Evolutionary conservation across 2,329 filamentous ascomycete species (phyloP).

Genomic region (Diaporthe sp.): DNA sequence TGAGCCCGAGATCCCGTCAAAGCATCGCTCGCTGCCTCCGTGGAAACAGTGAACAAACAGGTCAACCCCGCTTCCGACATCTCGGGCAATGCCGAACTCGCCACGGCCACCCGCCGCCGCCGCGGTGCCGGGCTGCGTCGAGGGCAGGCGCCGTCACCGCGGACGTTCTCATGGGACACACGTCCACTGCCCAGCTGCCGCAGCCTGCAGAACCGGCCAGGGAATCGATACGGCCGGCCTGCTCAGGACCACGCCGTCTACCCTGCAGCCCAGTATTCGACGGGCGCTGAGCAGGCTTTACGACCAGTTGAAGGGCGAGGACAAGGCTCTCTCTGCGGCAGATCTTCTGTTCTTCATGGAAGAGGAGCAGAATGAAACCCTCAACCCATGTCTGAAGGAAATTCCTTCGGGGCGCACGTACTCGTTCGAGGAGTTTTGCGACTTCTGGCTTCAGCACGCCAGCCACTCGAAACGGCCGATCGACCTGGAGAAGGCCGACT

Average conservation of each 20-base stretch:
- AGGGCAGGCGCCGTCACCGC: constrained; percentile 29
- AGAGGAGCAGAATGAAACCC: constrained; percentile 13
- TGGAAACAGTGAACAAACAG: not conserved
- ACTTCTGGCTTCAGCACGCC: constrained; percentile 59
- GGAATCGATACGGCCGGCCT: constrained; percentile 22
- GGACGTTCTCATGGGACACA: constrained; percentile 28
- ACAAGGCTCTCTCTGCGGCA: constrained; percentile 23
- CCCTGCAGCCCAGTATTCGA: constrained; percentile 14
- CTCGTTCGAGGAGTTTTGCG: constrained; percentile 63
- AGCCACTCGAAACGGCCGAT: constrained; percentile 59
- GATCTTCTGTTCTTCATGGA: constrained; percentile 28
- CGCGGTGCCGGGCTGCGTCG: constrained; percentile 18
- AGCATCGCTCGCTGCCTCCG: constrained; percentile 1
- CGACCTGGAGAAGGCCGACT: constrained; percentile 63
- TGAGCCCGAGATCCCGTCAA: not conserved
- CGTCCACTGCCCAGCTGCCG: constrained; percentile 20
- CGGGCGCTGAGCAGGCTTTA: constrained; percentile 34
- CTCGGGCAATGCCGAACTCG: not conserved
- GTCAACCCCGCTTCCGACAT: not conserved
- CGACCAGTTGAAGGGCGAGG: constrained; percentile 29
- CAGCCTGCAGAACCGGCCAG: constrained; percentile 12
- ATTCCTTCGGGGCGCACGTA: constrained; percentile 56
- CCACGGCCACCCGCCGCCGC: not conserved
- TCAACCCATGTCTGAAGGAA: constrained; percentile 41
- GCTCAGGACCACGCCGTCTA: not conserved